phyloP scores from a whole-genome alignment of 176 grass and related monocot genomes.

The Aegilops umbellulata region DNA sequence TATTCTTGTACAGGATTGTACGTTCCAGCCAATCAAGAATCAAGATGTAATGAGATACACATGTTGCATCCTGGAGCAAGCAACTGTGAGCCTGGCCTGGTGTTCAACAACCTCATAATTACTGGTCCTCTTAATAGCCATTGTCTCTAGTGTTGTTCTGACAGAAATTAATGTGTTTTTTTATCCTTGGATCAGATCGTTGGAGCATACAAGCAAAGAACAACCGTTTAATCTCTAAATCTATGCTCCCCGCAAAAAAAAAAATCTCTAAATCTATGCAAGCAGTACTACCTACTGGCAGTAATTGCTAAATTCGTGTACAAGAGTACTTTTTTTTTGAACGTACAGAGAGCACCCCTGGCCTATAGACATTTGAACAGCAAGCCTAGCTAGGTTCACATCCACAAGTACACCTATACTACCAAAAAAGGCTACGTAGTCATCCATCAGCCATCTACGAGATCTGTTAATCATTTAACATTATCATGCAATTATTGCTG shows the following conservation, averaged over 20 bases:
- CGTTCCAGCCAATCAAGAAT: neutral
- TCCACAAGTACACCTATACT: slow-evolving; percentile 5
- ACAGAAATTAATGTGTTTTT: slow-evolving; percentile 33
- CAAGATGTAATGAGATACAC: slow-evolving; percentile 10
- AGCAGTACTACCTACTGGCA: too few species aligned
- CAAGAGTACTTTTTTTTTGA: too few species aligned
- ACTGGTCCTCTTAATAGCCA: slow-evolving; percentile 32
- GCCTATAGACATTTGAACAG: neutral
- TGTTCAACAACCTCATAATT: slow-evolving; percentile 46
- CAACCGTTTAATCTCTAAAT: too few species aligned
- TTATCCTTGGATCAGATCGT: slow-evolving; percentile 8
- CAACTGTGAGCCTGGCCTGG: slow-evolving; percentile 23
- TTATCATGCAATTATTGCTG: neutral
- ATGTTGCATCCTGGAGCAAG: neutral
- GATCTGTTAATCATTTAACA: neutral
- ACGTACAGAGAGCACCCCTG: too few species aligned
- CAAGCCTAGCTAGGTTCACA: neutral
- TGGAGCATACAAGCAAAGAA: neutral
- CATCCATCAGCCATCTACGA: neutral
- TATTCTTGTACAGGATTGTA: neutral
- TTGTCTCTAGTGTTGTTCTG: slow-evolving; percentile 38
- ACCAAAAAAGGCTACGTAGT: slow-evolving; percentile 21
- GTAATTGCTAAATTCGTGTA: too few species aligned
- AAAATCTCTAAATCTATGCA: too few species aligned
- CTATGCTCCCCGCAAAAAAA: too few species aligned